phyloP scores from a whole-genome alignment of 192 early-diverging fungal genomes.

The Backusella westeae region DNA sequence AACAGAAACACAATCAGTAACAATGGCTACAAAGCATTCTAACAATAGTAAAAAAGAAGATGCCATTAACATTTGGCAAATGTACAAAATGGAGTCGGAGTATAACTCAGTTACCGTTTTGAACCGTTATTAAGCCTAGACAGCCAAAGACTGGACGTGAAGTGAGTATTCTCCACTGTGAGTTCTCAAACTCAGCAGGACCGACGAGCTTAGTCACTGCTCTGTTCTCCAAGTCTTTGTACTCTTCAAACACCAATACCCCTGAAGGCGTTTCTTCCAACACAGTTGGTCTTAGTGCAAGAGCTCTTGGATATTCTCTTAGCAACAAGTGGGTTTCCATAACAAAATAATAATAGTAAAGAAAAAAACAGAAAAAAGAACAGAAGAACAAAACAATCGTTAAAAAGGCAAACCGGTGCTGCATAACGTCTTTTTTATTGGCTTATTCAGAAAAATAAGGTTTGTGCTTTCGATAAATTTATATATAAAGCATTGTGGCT shows the following conservation, averaged over 20 bases:
- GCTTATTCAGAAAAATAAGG: too few species aligned
- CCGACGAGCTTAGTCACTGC: constrained; percentile 32
- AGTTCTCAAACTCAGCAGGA: constrained; percentile 37
- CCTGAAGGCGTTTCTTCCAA: constrained; percentile 33
- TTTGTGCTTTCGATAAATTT: too few species aligned
- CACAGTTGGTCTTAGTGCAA: constrained; percentile 56
- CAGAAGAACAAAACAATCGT: neutral
- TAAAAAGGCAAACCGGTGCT: neutral
- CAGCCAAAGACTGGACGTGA: constrained; percentile 53
- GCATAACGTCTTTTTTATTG: too few species aligned
- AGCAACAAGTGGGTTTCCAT: constrained; percentile 43
- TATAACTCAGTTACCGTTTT: constrained; percentile 42
- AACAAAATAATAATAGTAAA: neutral
- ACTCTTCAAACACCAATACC: constrained; percentile 32
- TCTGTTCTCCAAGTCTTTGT: constrained; percentile 17
- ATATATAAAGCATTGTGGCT: too few species aligned
- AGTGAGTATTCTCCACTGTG: constrained; percentile 41
- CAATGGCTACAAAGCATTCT: constrained; percentile 70
- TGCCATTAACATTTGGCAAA: neutral
- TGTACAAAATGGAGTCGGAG: neutral
- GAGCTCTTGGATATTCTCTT: constrained; percentile 49
- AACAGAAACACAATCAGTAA: constrained; percentile 62
- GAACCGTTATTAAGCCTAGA: constrained; percentile 50
- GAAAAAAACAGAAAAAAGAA: neutral
- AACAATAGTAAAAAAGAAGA: neutral